Evolutionary conservation across 495 filamentous ascomycete species (phyloP), one percentile per base, ranked within the genome.

Genomic region (Tuber borchii): DNA sequence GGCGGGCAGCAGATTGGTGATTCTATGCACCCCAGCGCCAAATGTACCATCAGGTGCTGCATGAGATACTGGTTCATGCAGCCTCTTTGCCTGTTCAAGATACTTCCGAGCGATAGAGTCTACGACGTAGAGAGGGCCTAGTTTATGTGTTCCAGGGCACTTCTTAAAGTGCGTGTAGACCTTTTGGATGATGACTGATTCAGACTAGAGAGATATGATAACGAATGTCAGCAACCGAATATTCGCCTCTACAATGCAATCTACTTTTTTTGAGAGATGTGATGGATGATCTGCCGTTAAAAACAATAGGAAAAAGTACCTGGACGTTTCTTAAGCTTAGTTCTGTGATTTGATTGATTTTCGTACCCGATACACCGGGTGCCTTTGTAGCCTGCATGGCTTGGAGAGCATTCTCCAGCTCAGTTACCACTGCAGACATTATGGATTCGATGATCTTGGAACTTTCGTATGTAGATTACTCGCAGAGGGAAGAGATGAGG

Each of bases 121-220:
- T 96, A 99, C 93, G 87, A 98, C 94, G 91, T 99, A 99, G 87
- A 99, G 91, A 83, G 97, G 94, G 85, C 95, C 95, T 87, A 99
- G 87, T 87, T 99, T 99, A 89, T 98, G 94, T 83, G 94, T 95
- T 82, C 89, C 89, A 70, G 94, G 94, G 78, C 94, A 90, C 86
- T 94, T 97, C 85, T 96, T 97, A 91, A 97, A 97, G 82, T 97
- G 94, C 51, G 93, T 94, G 87, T 92, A 97, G 82, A 99, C 90
- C 83, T 97, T 97, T 83, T 97, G 93, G 82, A 98, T 92, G 80
- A 98, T 90, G 83, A 94, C 91, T 69, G 94, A 94, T 87, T 97
- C 95, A 84, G 92, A 94, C 95, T 99, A 87, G 72, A 69, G 56
- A 65, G 56, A 31, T 72, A 76, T 69, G 56, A 76, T 80, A 37